Evolutionary conservation across 2,329 filamentous ascomycete species (phyloP), one percentile per base, ranked within the genome.

Genomic region (Daldinia sp.): DNA sequence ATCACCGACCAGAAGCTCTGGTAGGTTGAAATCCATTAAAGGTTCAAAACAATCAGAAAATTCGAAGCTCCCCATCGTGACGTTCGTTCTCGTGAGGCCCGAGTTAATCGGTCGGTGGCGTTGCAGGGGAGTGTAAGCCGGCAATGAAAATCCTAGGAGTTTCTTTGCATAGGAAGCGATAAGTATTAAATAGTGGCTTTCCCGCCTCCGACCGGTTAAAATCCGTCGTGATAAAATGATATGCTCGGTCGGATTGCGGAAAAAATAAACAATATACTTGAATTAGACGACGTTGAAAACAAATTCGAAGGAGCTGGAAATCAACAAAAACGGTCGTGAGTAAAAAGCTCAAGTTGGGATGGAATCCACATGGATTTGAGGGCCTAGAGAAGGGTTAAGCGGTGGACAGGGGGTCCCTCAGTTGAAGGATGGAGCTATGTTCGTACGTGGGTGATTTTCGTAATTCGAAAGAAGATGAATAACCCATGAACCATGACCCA

Each of bases 1-100:
- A 69, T 89, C 86, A 65, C 80, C 82, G 6, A 82, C 87, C n/a
- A 89, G 79, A 42, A 88, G 72, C 76, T 89, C 87, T 2, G 87
- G 85, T 18, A 89, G 79, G 76, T 84, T 88, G 74, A 82, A 82
- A 56, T 78, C 79, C 73, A 76, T 78, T 69, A 74, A 61, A 68
- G 71, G 73, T 63, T 77, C 74, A 15, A 39, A 39, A 15, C 35
- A 39, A 15, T 39, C 35, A 9, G 10, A 35, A 10, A 7, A 35
- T 39, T 39, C 35, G 61, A 71, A 63, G 56, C 56, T 53, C 37
- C 67, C 70, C 68, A 71, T 70, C 54, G 46, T 63, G 72, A 59
- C 57, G 39, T 67, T 68, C 65, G 72, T 74, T 59, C 20, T 23
- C 46, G 68, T 35, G 59, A 18, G 50, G 7, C 59, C 37, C 48